Evolutionary conservation across 1,284 basidiomycete genomes (phyloP), one percentile per base, ranked within the genome.

Genomic region (Polyporus tsugae): DNA sequence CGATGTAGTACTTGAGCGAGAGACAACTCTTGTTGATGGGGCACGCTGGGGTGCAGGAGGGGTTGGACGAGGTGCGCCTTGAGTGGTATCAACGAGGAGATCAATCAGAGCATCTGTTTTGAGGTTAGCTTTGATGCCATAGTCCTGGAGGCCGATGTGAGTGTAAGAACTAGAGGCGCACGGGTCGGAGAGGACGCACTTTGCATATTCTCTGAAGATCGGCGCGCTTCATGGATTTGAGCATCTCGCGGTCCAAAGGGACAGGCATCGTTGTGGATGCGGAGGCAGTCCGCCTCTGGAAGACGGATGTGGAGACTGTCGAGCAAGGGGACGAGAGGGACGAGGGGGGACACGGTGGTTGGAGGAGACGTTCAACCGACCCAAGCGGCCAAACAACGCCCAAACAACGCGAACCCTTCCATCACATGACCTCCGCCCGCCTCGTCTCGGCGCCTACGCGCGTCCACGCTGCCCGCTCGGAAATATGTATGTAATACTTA

Each of bases 191-290:
- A n/a, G 29, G 60, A 74, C 76, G 66, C 74, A 91, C 92, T 82
- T 94, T 94, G 87, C 92, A 93, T 44, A 94, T 77, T 74, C 83
- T 87, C 80, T 94, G 92, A n/a, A 94, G 80, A 63, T 94, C 91
- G 4, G 78, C 79, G 49, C 92, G 85, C 73, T 88, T 91, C 87
- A 94, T 86, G 17, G 81, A 78, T 80, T 90, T 84, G 38, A 93
- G 84, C 63, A 81, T 81, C 72, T 86, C 81, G 73, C 87, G 84
- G 72, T 83, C 82, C n/a, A 87, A 86, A 49, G 86, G 74, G 9
- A 82, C 77, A 39, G 84, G 77, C 89, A 90, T 89, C 22, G 46
- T 25, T 58, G 69, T 60, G 44, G 61, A 13, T 41, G 46, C 60
- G 60, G 70, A 65, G 42, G 60, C 53, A 44, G 9, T 9, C 15